Percentiles rank a stretch among this genome's conserved stretches.
phyloP scores from a whole-genome alignment of 108 stramenopile species.

The Conticribra guillardii region DNA sequence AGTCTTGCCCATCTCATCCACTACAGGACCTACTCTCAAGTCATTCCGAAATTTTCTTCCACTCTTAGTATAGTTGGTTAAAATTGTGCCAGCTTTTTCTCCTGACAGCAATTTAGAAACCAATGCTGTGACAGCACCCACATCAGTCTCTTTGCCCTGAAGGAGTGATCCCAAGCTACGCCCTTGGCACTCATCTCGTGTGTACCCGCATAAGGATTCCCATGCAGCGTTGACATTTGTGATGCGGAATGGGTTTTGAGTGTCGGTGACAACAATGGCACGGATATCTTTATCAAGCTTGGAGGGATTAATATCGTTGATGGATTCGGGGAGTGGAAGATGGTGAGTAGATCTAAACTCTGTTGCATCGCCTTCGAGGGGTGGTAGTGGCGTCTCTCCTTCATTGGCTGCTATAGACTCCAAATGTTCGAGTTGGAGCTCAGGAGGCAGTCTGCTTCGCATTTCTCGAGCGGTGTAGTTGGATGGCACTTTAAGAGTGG shows the following conservation, averaged over 20 bases:
- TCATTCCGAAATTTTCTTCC: conserved; percentile 71
- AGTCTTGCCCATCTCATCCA: conserved; percentile 55
- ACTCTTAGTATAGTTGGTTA: conserved; percentile 78
- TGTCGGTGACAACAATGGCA: conserved; percentile 78
- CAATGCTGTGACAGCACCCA: conserved; percentile 53
- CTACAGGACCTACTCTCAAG: conserved; percentile 66
- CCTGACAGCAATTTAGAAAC: conserved; percentile 57
- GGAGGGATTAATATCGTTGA: conserved; percentile 20
- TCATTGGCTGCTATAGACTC: conserved; percentile 11
- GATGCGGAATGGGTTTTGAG: conserved; percentile 61
- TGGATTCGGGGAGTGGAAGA: conserved; percentile 26
- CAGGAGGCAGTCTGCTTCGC: conserved; percentile 23
- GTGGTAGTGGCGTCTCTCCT: conserved; percentile 8
- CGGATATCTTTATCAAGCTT: conserved; percentile 35
- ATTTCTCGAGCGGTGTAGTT: conserved; percentile 14
- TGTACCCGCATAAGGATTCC: conserved; percentile 76
- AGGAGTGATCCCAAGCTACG: conserved; percentile 60
- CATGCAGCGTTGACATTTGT: conserved; percentile 75
- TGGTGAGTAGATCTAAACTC: neutral
- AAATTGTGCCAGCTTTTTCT: conserved; percentile 66
- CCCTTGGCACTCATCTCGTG: conserved; percentile 60
- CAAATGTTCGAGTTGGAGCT: conserved; percentile 22
- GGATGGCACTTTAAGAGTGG: conserved; percentile 7
- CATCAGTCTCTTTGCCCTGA: conserved; percentile 72
- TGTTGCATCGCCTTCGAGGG: neutral